Evolutionary conservation across 345 rosid genomes (phyloP).

Genomic region (Pugionium cornutum): DNA sequence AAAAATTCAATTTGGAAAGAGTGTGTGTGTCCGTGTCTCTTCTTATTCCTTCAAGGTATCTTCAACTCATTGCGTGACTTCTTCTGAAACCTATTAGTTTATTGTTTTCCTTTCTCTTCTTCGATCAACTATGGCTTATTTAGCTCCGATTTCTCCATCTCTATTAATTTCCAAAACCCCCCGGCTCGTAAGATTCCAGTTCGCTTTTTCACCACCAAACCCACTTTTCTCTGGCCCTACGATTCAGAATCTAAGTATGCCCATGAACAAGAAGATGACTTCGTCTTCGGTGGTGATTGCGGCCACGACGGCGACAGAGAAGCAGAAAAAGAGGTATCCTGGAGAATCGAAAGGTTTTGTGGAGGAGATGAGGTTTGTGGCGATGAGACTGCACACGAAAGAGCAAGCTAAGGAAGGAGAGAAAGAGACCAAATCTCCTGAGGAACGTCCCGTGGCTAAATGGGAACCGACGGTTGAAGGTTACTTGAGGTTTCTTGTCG

Average conservation of each 20-base stretch:
- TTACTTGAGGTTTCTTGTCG: conserved; percentile 83
- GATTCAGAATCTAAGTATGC: conserved; percentile 40
- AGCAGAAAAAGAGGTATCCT: conserved; percentile 68
- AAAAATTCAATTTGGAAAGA: too few relatives aligned
- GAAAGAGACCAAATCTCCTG: conserved; percentile 68
- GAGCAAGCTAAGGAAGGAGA: conserved; percentile 93
- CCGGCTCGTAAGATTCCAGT: conserved; percentile 34
- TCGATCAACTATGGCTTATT: conserved; percentile 58
- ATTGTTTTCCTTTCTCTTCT: conserved; percentile 1
- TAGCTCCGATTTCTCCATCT: conserved; percentile 53
- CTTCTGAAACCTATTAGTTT: conserved; percentile 24
- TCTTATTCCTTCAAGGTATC: conserved; percentile 30
- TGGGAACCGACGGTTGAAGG: conserved; percentile 90
- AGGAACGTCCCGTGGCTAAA: conserved; percentile 59
- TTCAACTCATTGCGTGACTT: conserved; percentile 39
- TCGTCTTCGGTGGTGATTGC: conserved; percentile 38
- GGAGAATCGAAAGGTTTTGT: conserved; percentile 94
- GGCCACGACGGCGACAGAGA: conserved; percentile 68
- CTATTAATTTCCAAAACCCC: conserved; percentile 47
- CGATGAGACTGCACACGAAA: conserved; percentile 84
- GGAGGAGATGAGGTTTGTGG: conserved; percentile 99
- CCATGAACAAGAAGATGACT: conserved; percentile 36
- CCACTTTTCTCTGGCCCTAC: conserved; percentile 42
- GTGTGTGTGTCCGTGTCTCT: conserved; percentile 15
- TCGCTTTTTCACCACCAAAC: conserved; percentile 26